Evolutionary conservation across 2,329 filamentous ascomycete genomes (phyloP).

Genomic region (Niveomyces coronatus): DNA sequence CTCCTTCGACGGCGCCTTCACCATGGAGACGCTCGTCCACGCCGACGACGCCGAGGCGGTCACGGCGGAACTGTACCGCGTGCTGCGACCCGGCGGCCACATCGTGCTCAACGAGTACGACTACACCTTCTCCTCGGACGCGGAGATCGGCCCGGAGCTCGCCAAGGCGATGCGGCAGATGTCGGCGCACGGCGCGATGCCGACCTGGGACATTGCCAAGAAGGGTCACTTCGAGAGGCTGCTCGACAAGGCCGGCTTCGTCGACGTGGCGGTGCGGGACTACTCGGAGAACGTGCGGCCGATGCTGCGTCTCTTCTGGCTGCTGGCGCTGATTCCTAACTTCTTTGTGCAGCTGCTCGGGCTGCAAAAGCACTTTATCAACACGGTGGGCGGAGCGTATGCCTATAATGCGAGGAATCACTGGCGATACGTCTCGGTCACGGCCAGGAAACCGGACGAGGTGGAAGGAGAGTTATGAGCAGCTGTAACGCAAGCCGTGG

Average conservation of each 20-base stretch:
- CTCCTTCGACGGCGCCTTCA: constrained; percentile 41
- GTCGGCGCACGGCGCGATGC: constrained; percentile 35
- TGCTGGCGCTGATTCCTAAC: constrained; percentile 36
- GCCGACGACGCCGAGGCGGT: constrained; percentile 35
- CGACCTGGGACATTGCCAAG: constrained; percentile 28
- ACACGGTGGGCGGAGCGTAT: constrained; percentile 15
- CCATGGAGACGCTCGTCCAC: constrained; percentile 47
- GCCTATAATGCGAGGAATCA: not conserved
- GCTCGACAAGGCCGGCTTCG: constrained; percentile 34
- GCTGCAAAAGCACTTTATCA: constrained; percentile 36
- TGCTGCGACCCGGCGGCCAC: constrained; percentile 36
- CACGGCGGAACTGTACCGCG: constrained; percentile 34
- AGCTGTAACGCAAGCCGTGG: no score
- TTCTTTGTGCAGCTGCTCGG: constrained; percentile 31
- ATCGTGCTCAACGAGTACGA: constrained; percentile 38
- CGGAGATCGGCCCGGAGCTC: constrained; percentile 16
- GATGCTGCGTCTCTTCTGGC: constrained; percentile 37
- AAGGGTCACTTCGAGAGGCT: constrained; percentile 29
- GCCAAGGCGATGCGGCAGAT: constrained; percentile 24
- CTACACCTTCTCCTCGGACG: constrained; percentile 23
- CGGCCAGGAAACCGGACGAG: not conserved
- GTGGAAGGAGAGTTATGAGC: not conserved
- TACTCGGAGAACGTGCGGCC: constrained; percentile 36
- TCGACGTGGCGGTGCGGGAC: constrained; percentile 32
- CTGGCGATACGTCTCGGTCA: constrained; percentile 1